Evolutionary conservation across 805 yeast genomes (phyloP), one percentile per base, ranked within the genome.

Genomic region (Starmerella asiatica): DNA sequence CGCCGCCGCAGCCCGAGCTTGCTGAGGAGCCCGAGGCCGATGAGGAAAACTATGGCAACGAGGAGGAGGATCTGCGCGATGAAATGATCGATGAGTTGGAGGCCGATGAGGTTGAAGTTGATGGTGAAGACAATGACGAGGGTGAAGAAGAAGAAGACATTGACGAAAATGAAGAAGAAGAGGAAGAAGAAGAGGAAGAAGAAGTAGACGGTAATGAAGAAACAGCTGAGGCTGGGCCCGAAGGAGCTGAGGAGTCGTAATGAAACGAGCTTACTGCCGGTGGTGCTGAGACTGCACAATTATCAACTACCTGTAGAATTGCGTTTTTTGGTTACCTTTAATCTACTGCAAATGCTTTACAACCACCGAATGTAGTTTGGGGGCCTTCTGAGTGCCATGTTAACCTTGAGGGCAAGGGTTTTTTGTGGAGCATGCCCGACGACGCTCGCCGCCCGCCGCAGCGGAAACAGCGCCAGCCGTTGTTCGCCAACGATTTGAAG

Each of bases 401-500:
- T n/a, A n/a, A n/a, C n/a, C n/a, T n/a, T n/a, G n/a, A n/a, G n/a
- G n/a, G n/a, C n/a, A n/a, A n/a, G n/a, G n/a, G n/a, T n/a, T n/a
- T n/a, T n/a, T n/a, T n/a, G n/a, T n/a, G n/a, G n/a, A n/a, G n/a
- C n/a, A n/a, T n/a, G n/a, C n/a, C n/a, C n/a, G n/a, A n/a, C n/a
- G 40, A 31, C 18, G 12, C 12, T 21, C 21, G 36, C 23, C 36
- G 41, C 19, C 39, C 36, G 36, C 43, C 49, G 34, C 56, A 49
- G 23, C 29, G 40, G 26, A 37, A 43, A n/a, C 40, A 40, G 37
- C 41, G 51, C n/a, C 41, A 33, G 29, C 53, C 59, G 32, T 50
- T 57, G 21, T 65, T 63, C 47, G 51, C 61, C 20, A 57, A 54
- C 34, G 69, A 73, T 45, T 61, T 76, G 24, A 69, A 71, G 47